Percentiles rank a stretch among this genome's conserved stretches.
Evolutionary conservation across 2,329 filamentous ascomycete genomes (phyloP).

Genomic region (Claviceps humidiphila): DNA sequence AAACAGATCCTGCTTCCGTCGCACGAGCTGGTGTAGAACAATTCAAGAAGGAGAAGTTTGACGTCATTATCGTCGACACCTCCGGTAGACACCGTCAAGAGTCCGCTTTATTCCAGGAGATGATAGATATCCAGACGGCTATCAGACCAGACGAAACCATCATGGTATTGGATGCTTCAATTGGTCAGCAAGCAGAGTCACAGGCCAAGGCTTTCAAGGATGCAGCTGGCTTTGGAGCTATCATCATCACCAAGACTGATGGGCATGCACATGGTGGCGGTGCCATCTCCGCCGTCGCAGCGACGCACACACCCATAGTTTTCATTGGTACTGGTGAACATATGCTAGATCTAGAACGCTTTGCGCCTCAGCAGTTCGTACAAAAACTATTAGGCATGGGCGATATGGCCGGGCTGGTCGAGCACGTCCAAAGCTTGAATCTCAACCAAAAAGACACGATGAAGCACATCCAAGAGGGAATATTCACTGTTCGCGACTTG

Average conservation of each 20-base stretch:
- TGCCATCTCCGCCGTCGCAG: slow-evolving; percentile 93
- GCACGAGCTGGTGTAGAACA: slow-evolving; percentile 94
- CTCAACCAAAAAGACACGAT: slow-evolving; percentile 97
- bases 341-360: slow-evolving; percentile 86
- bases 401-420: slow-evolving; percentile 86
- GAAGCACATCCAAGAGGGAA: slow-evolving; percentile 94
- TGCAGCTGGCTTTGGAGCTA: slow-evolving; percentile 90
- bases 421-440: slow-evolving; percentile 92
- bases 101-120: slow-evolving; percentile 88
- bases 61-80: slow-evolving; percentile 97
- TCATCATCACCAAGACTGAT: slow-evolving; percentile 98
- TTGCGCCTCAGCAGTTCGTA: slow-evolving; percentile 85
- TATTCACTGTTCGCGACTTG: slow-evolving; percentile 89
- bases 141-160: slow-evolving; percentile 92
- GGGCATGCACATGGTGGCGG: slow-evolving; percentile 91
- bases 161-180: slow-evolving; percentile 93
- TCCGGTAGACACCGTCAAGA: slow-evolving; percentile 92
- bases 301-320: slow-evolving; percentile 91
- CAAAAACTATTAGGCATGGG: slow-evolving; percentile 94
- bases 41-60: slow-evolving; percentile 97
- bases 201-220: slow-evolving; percentile 97
- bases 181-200: slow-evolving; percentile 88
- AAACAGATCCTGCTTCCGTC: slow-evolving; percentile 89
- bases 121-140: slow-evolving; percentile 89
- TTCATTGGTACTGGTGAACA: slow-evolving; percentile 98